These are phyloP conservation scores for Dioscorea alata DNA, from an alignment of 106 monocot genomes.

Conservation along the genomic window DNA sequence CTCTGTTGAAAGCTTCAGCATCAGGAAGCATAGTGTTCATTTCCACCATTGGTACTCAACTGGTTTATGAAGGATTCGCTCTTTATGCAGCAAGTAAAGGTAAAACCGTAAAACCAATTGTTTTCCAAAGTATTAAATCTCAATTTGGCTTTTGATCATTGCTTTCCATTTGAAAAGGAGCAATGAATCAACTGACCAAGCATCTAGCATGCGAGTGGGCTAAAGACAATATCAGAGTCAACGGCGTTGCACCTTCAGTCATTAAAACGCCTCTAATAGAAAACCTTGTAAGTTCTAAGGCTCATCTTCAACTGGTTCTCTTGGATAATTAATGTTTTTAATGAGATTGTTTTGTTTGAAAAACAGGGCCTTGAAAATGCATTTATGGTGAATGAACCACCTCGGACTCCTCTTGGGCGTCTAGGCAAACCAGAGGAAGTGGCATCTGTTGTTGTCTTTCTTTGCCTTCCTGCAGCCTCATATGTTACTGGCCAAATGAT, in stretches of 20 bases:
- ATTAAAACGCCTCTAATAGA: constrained; percentile 9
- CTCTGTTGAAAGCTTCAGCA: constrained; percentile 25
- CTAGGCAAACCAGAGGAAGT: constrained; percentile 5
- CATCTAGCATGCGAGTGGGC: constrained; percentile 40
- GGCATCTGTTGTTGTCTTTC: constrained; percentile 5
- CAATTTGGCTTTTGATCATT: neutral
- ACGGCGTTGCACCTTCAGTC: constrained; percentile 27
- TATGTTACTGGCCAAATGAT: constrained; percentile 8
- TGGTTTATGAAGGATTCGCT: neutral
- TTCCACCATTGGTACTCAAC: constrained; percentile 10
- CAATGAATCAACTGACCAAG: constrained; percentile 32
- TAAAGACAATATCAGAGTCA: constrained; percentile 23
- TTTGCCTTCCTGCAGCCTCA: constrained; percentile 8
- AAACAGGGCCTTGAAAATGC: neutral
- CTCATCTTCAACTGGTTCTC: neutral
- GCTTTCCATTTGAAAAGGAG: constrained; percentile 10
- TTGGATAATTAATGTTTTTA: neutral
- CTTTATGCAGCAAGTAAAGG: constrained; percentile 22
- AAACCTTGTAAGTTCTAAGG: neutral
- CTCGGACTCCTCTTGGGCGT: constrained; percentile 5
- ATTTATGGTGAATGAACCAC: neutral
- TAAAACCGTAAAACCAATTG: neutral
- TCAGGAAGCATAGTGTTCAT: constrained; percentile 20
- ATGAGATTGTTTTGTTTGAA: neutral
- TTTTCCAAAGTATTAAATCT: too few relatives aligned